Percentiles rank a stretch among this genome's conserved stretches.
phyloP scores from a whole-genome alignment of 768 basidiomycete genomes.

The Suillus discolor region DNA sequence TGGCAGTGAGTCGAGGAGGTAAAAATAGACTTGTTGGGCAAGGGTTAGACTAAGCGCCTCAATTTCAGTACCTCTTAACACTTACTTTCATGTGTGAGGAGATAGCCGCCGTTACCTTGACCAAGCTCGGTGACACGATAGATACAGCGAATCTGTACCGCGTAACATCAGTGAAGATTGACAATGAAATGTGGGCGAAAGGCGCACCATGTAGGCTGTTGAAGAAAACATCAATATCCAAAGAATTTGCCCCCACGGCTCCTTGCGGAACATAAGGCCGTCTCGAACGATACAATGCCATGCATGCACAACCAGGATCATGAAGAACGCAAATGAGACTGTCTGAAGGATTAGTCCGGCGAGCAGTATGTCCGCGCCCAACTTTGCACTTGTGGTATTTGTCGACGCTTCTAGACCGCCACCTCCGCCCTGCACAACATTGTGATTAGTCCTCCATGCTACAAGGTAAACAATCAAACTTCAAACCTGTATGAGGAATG shows the following conservation, averaged over 20 bases:
- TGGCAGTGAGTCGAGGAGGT: constrained; percentile 31
- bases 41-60: background rate
- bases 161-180: background rate
- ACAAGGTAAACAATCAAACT: background rate
- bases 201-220: constrained; percentile 27
- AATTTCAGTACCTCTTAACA: background rate
- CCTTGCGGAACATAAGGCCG: constrained; percentile 8
- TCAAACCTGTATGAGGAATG: constrained; percentile 32
- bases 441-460: background rate
- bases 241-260: constrained; percentile 24
- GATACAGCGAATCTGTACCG: constrained; percentile 27
- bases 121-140: constrained; percentile 31
- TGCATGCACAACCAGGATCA: constrained; percentile 16
- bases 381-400: background rate
- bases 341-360: constrained; percentile 27
- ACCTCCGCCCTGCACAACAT: constrained; percentile 22
- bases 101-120: constrained; percentile 22
- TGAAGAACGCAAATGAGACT: constrained; percentile 27
- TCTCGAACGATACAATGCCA: constrained; percentile 18
- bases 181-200: background rate
- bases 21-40: constrained; percentile 27
- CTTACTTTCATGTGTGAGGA: constrained; percentile 27
- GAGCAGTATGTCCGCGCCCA: constrained; percentile 27
- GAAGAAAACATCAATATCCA: constrained; percentile 28
- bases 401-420: constrained; percentile 21